Evolutionary conservation across 306 rosid species (phyloP), one percentile per base, ranked within the genome.

Genomic region (Lagenaria siceraria): DNA sequence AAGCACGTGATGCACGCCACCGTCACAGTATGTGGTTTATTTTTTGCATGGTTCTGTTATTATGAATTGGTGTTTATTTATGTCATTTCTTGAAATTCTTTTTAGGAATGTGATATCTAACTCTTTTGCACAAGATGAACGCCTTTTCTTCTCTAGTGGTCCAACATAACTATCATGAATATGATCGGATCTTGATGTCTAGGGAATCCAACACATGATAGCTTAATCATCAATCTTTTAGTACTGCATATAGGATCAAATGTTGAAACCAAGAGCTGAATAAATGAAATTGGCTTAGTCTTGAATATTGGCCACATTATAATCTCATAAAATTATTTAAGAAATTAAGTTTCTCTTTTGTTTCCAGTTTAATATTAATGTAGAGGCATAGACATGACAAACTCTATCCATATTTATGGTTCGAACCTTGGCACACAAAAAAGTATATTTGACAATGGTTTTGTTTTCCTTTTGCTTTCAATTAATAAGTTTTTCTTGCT

Each of bases 1-100:
- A 76, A 86, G 99, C 99, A 42, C 99, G 98, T 65, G 97, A 96
- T 87, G 15, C 87, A 66, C 90, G 99, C 33, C 99, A 96, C 70
- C 97, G 99, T n/a, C 98, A 68, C 76, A 96, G 99, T 96, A 87
- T 85, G 99, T 87, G 24, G 56, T 84, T 86, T 62, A 52, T 80
- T 68, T 49, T 64, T 40, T 59, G 65, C 61, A 19, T 59, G 24
- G 59, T 31, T 65, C 59, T 60, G 75, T 36, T 36, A 49, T 29
- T 27, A 36, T 71, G 38, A 59, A 58, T 38, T 21, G 24, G n/a
- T 70, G n/a, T 70, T 6, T 42, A 25, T 70, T 7, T 15, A 48
- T 71, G 59, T 6, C 60, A 10, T 17, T 51, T 51, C 27, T 9
- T 29, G 27, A 46, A 72, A 72, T 51, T 72, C 77, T 71, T 71